Conservation (phyloP, 495 filamentous ascomycete genomes). For the Xylaria flabelliformis region DNA sequence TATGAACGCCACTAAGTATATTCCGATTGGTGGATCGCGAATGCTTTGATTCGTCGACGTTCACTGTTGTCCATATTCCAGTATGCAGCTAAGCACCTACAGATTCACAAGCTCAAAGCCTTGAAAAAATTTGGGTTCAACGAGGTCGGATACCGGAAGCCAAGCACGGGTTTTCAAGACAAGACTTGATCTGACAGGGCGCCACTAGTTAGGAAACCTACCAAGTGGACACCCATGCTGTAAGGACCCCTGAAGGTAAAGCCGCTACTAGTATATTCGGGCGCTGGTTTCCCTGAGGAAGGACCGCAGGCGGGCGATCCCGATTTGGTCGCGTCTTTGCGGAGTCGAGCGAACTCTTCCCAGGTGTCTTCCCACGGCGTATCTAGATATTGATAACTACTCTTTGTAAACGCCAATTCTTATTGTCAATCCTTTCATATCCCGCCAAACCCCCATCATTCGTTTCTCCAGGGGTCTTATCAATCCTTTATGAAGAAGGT, state of each 20-base stretch:
- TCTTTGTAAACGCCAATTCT: neutral
- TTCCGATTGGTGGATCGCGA: neutral
- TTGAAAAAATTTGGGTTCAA: neutral
- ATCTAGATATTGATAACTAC: neutral
- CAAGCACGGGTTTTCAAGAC: slow-evolving; percentile 17
- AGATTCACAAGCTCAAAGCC: neutral
- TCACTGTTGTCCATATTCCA: neutral
- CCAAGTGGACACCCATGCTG: neutral
- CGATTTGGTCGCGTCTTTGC: slow-evolving; percentile 20
- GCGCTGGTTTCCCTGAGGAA: neutral
- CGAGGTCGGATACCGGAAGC: slow-evolving; percentile 7
- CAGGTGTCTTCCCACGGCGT: neutral
- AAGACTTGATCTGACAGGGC: slow-evolving; percentile 21
- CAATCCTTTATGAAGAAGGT: neutral
- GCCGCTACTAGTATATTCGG: neutral
- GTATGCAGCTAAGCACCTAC: neutral
- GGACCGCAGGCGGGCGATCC: slow-evolving; percentile 26
- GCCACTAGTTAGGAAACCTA: neutral
- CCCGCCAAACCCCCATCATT: neutral
- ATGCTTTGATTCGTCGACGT: neutral
- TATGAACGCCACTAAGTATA: neutral
- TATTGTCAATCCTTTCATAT: neutral
- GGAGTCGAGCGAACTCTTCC: slow-evolving; percentile 29
- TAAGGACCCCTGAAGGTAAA: neutral
- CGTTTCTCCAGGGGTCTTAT: neutral